These are phyloP conservation scores for Endogone sp. DNA, from an alignment of 192 early-diverging fungal genomes.

Conservation along the genomic window DNA sequence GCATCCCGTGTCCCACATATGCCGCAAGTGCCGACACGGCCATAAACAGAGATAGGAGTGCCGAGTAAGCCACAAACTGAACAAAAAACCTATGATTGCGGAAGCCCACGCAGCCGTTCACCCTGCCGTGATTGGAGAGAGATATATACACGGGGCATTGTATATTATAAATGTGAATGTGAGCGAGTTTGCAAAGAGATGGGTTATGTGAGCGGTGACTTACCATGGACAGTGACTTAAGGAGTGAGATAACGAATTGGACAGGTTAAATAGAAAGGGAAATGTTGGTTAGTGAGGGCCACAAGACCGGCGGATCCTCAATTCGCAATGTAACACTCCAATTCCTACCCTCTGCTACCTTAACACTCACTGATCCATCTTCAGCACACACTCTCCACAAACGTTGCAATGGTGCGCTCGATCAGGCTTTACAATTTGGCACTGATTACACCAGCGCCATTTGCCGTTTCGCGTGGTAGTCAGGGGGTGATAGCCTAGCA, in stretches of 20 bases:
- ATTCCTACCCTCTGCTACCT: background rate
- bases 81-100: conserved; percentile 36
- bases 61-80: conserved; percentile 29
- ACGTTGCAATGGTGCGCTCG: conserved; percentile 50
- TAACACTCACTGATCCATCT: conserved; percentile 48
- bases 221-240: conserved; percentile 40
- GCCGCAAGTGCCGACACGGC: conserved; percentile 23
- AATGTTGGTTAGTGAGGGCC: background rate
- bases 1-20: conserved; percentile 8
- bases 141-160: background rate
- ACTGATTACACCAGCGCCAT: conserved; percentile 30
- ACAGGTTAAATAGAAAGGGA: background rate
- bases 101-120: conserved; percentile 47
- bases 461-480: conserved; percentile 10
- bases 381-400: conserved; percentile 44
- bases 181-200: background rate
- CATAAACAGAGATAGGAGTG: conserved; percentile 12
- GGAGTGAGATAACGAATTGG: background rate
- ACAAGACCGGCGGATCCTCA: background rate
- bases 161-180: background rate
- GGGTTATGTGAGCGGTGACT: background rate
- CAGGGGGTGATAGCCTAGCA: conserved; percentile 20
- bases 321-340: background rate
- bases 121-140: conserved; percentile 24
- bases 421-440: conserved; percentile 46